Evolutionary conservation across 2,329 filamentous ascomycete species (phyloP), one percentile per base, ranked within the genome.

Genomic region (Phoma sp.): DNA sequence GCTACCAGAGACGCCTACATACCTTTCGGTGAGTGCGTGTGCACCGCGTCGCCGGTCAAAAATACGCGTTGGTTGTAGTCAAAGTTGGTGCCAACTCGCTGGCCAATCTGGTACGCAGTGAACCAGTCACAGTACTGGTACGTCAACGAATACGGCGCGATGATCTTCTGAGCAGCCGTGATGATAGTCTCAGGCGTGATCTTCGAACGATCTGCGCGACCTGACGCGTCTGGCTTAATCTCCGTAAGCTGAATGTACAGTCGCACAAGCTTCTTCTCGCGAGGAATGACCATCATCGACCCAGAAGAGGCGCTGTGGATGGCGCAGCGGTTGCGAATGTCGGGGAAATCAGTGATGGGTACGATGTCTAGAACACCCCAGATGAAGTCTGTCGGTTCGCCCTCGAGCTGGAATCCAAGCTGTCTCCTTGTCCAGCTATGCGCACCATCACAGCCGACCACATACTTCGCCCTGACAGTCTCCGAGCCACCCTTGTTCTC

Each of bases 371-470:
- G 64, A 2, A 83, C 81, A 6, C 81, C 81, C 80, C 80, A 84
- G 44, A 83, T 81, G 57, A 74, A 80, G 52, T 84, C 81, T 0
- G 80, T 83, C 4, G 78, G 80, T 45, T 86, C 84, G 5, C 85
- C 85, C 41, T 83, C 77, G 41, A 87, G 76, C 29, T 81, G 76
- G 29, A 85, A 81, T 0, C 84, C 83, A 1, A 90, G 74, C 50
- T 84, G 79, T 49, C 80, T 78, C 35, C 88, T 76, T 0, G 84
- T 85, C 85, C 86, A 89, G 51, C 82, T 86, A 64, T 88, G 86
- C 0, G 88, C 88, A 0, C 88, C 88, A 59, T 90, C 88, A 39
- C 84, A 87, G 0, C 88, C 88, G 4, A 91, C 79, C 27, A 91
- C 78, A 58, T 88, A 91, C 66, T 87, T 87, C 6, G 83, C 80